phyloP scores from a whole-genome alignment of 140 eudicot genomes.

The Senecio squalidus region DNA sequence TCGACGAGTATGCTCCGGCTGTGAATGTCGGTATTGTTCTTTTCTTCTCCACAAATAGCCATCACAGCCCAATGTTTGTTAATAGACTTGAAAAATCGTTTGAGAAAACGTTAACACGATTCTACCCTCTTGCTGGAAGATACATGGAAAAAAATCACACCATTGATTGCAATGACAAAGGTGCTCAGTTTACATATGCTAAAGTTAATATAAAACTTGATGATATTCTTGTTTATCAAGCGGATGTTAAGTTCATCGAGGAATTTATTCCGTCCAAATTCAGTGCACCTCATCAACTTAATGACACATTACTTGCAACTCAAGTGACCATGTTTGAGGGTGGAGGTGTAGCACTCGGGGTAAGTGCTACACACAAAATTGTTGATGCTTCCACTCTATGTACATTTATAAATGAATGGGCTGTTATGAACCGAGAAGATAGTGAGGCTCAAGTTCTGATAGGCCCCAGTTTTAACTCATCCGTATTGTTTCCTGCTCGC shows the following conservation, averaged over 20 bases:
- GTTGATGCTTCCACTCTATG: conserved; percentile 7
- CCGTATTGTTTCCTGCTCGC: conserved; percentile 19
- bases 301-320: not conserved
- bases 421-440: not conserved
- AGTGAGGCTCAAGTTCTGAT: not conserved
- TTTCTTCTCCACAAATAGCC: not conserved
- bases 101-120: not conserved
- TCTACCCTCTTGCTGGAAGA: not conserved
- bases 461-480: not conserved
- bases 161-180: not conserved
- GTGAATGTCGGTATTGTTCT: not conserved
- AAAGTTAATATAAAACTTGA: not conserved
- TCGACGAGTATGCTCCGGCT: not conserved
- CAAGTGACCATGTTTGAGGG: conserved; percentile 4
- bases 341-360: conserved; percentile 27
- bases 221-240: not conserved
- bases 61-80: not conserved
- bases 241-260: not conserved
- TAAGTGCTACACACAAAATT: conserved; percentile 24
- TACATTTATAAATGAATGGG: conserved; percentile 27
- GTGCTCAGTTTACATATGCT: not conserved
- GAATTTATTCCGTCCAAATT: not conserved
- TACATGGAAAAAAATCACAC: not conserved
- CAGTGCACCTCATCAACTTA: not conserved
- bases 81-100: not conserved